phyloP scores from a whole-genome alignment of 352 stramenopile genomes.

The Globisporangium carolinianum region DNA sequence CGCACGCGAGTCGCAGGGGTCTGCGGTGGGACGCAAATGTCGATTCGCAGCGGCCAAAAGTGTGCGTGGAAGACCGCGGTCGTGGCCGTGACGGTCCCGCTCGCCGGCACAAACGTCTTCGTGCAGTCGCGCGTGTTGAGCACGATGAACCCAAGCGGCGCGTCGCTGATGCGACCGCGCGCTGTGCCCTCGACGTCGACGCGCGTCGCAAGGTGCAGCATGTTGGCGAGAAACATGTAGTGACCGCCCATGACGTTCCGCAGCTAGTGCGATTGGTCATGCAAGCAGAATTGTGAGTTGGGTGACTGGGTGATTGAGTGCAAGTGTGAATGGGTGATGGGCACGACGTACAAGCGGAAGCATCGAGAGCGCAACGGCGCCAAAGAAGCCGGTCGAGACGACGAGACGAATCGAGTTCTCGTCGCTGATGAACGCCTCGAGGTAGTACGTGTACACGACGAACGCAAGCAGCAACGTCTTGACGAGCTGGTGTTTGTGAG shows the following conservation, averaged over 20 bases:
- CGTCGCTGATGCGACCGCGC: conserved; percentile 42
- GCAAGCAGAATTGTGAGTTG: not conserved
- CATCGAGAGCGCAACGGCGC: conserved; percentile 46
- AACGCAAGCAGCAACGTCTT: conserved; percentile 67
- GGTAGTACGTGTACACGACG: conserved; percentile 70
- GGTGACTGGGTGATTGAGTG: not conserved
- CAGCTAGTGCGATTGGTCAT: conserved; percentile 19
- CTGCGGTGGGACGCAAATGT: conserved; percentile 34
- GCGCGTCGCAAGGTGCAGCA: conserved; percentile 46
- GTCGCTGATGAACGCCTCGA: conserved; percentile 43
- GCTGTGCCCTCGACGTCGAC: conserved; percentile 37
- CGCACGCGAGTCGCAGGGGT: conserved; percentile 28
- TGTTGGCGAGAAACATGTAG: conserved; percentile 76
- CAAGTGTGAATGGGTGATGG: not conserved
- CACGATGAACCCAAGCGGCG: conserved; percentile 62
- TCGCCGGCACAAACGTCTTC: conserved; percentile 61
- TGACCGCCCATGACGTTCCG: conserved; percentile 64
- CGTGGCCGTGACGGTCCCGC: conserved; percentile 37
- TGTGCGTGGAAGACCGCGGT: conserved; percentile 48
- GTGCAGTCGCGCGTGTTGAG: conserved; percentile 46
- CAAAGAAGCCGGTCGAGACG: conserved; percentile 64
- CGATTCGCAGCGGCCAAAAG: conserved; percentile 44
- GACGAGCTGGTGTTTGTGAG: conserved; percentile 21
- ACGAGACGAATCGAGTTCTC: conserved; percentile 44
- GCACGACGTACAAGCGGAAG: conserved; percentile 39